Percentiles rank a stretch among this genome's conserved stretches.
These are phyloP conservation scores for Aspergillus neotritici DNA, from an alignment of 2,329 filamentous ascomycete genomes.

Conservation along the genomic window DNA sequence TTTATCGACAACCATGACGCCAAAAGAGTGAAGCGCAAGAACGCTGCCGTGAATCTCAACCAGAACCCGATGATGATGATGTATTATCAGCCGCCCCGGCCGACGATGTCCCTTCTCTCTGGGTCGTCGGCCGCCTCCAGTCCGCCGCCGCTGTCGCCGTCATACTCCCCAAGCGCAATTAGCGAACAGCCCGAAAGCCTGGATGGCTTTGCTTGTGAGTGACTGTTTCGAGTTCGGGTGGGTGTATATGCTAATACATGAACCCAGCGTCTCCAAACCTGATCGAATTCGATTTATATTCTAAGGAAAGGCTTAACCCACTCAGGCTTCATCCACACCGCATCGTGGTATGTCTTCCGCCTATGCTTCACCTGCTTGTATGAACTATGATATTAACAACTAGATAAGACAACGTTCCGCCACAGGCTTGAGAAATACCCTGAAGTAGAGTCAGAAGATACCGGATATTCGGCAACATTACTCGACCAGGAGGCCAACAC, in stretches of 20 bases:
- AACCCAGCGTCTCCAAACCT: conserved; percentile 9
- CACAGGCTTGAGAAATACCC: conserved; percentile 21
- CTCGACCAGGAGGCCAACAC: no score
- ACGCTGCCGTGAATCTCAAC: conserved; percentile 29
- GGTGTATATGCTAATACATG: background rate
- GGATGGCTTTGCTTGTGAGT: conserved; percentile 19
- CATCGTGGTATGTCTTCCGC: conserved; percentile 11
- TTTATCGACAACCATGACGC: conserved; percentile 22
- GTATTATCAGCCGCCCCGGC: conserved; percentile 7
- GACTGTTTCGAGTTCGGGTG: background rate
- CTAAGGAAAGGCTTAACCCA: background rate
- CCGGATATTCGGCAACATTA: conserved; percentile 11
- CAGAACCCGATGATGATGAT: conserved; percentile 13
- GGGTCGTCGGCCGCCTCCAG: conserved; percentile 29
- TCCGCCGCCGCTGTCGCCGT: conserved; percentile 34
- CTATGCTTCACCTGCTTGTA: conserved; percentile 2
- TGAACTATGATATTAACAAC: no score
- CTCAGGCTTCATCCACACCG: conserved; percentile 10
- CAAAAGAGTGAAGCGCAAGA: conserved; percentile 30
- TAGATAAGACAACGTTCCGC: conserved; percentile 20
- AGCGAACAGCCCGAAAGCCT: conserved; percentile 26
- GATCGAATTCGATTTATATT: conserved; percentile 3
- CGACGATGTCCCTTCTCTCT: conserved; percentile 19
- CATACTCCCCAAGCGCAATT: conserved; percentile 30
- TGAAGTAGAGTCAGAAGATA: conserved; percentile 10